A percentile compares a stretch with the other conserved stretches of the same genome.
Conservation (phyloP, 2,329 filamentous ascomycete genomes). For the Alternaria ventricosa region DNA sequence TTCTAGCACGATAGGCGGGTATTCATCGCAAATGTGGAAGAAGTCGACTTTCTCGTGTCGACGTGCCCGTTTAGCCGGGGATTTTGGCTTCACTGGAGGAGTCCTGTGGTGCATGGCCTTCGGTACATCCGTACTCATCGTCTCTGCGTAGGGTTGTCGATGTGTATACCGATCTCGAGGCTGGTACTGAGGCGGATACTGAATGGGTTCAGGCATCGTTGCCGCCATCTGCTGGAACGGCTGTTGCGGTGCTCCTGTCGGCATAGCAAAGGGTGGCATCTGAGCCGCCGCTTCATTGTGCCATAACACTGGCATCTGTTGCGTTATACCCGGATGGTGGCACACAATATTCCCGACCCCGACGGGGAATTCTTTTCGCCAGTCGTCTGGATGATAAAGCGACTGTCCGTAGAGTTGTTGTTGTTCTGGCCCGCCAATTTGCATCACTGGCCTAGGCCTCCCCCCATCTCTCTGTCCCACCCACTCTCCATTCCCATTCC, state of each 20-base stretch:
- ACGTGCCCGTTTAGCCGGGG: background rate
- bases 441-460: conserved; percentile 3
- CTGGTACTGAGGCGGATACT: conserved; percentile 2
- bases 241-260: background rate
- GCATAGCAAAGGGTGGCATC: background rate
- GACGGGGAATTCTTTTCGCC: background rate
- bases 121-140: background rate
- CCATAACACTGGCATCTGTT: background rate
- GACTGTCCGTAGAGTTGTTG: background rate
- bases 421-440: background rate
- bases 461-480: background rate
- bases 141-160: background rate
- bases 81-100: background rate
- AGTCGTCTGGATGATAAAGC: background rate
- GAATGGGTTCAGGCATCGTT: background rate
- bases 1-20: conserved; percentile 24
- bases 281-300: background rate
- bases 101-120: background rate
- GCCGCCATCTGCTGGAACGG: background rate
- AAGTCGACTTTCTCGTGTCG: conserved; percentile 19
- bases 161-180: background rate
- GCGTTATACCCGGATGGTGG: background rate
- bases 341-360: background rate
- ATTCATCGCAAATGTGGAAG: conserved; percentile 30
- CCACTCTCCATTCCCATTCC: background rate